Evolutionary conservation across 2,329 filamentous ascomycete genomes (phyloP).

Genomic region (Diaporthe vaccinii): DNA sequence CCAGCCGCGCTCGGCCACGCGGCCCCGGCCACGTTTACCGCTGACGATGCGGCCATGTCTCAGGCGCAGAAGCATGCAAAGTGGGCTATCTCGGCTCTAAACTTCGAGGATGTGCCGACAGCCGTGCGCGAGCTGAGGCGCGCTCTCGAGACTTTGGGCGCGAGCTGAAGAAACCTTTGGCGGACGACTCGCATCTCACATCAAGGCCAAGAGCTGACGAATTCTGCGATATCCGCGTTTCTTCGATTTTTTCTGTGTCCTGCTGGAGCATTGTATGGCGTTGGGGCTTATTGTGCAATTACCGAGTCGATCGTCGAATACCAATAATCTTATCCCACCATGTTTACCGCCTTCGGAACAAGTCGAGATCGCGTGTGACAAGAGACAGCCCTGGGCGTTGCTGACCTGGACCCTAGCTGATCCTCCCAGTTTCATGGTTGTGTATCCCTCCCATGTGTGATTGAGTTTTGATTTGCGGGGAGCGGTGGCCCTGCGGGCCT

Average conservation of each 20-base stretch:
- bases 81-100: slow-evolving; percentile 96
- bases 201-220: neutral
- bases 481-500: neutral
- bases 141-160: slow-evolving; percentile 80
- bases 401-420: slow-evolving; percentile 5
- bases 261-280: slow-evolving; percentile 39
- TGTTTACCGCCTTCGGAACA: neutral
- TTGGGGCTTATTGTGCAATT: slow-evolving; percentile 26
- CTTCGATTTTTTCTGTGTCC: neutral
- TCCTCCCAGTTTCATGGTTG: slow-evolving; percentile 29
- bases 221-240: neutral
- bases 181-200: neutral
- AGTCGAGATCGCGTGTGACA: slow-evolving; percentile 6
- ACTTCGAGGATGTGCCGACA: slow-evolving; percentile 95
- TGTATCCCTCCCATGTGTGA: neutral
- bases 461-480: neutral
- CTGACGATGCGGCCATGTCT: slow-evolving; percentile 78
- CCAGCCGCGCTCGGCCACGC: slow-evolving; percentile 43
- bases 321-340: neutral
- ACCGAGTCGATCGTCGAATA: slow-evolving; percentile 32
- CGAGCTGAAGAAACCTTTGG: slow-evolving; percentile 46
- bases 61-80: slow-evolving; percentile 95
- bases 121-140: slow-evolving; percentile 86
- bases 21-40: slow-evolving; percentile 43
- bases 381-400: neutral